Conservation (phyloP, 2,329 filamentous ascomycete genomes). For the Aspergillus novoparasiticus region DNA sequence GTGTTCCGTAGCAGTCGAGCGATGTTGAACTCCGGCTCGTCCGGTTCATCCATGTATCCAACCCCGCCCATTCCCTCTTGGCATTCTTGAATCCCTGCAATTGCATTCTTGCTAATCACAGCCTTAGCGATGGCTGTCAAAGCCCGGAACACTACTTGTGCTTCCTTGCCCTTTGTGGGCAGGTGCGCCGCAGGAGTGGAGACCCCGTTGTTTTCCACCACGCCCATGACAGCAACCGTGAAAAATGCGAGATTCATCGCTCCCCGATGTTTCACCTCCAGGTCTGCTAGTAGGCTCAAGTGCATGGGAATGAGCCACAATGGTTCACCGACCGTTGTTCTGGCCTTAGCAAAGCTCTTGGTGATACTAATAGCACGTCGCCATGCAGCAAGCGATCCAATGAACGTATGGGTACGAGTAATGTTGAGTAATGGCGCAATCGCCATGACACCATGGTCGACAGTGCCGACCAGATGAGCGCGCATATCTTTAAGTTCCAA, state of each 20-base stretch:
- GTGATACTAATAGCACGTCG: slow-evolving; percentile 44
- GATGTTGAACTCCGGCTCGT: slow-evolving; percentile 66
- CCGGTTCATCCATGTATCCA: slow-evolving; percentile 42
- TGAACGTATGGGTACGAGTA: slow-evolving; percentile 52
- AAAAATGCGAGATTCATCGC: slow-evolving; percentile 43
- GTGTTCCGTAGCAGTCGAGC: slow-evolving; percentile 67
- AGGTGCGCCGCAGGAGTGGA: slow-evolving; percentile 43
- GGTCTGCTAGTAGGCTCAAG: slow-evolving; percentile 39
- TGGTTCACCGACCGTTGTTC: slow-evolving; percentile 39
- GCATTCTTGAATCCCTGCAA: slow-evolving; percentile 38
- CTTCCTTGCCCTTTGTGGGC: slow-evolving; percentile 31
- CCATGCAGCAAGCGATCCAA: slow-evolving; percentile 41
- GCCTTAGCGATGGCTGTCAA: slow-evolving; percentile 39
- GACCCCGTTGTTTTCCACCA: slow-evolving; percentile 60
- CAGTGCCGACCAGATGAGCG: slow-evolving; percentile 66
- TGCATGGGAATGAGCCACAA: slow-evolving; percentile 46
- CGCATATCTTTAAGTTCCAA: slow-evolving; percentile 66
- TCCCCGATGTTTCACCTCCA: slow-evolving; percentile 43
- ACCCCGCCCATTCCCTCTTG: slow-evolving; percentile 43
- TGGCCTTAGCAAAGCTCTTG: slow-evolving; percentile 44
- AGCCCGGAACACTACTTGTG: slow-evolving; percentile 29
- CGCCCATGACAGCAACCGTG: slow-evolving; percentile 32
- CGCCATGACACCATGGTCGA: slow-evolving; percentile 68
- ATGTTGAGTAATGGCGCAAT: slow-evolving; percentile 71
- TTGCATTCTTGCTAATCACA: slow-evolving; percentile 37